Base-by-base conservation (phyloP, 2,329 filamentous ascomycete species). In the Daldinia eschscholtzii region DNA sequence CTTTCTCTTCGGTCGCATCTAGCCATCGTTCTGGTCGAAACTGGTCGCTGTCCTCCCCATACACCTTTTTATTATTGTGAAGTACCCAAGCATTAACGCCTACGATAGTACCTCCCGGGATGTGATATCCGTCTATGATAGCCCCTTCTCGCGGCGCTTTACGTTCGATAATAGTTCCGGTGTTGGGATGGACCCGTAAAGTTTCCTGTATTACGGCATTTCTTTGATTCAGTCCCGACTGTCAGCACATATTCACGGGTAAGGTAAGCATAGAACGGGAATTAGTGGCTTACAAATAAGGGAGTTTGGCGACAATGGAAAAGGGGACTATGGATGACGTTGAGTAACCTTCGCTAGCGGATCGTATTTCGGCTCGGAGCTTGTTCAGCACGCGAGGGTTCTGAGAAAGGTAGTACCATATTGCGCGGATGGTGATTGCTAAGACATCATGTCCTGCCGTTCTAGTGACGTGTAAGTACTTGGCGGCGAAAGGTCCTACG, bases 31-130 rank as follows among this genome's bases (percentile, higher is more conserved):
- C 65, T 2, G 59, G 65, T n/a, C 65, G 26, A 28, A 59, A 67
- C 3, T 44, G 28, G n/a, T 67, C 65, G 4, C 37, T 28, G 23
- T 67, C 65, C 7, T 63, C 44, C 0, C 65, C 65, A 42, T 35
- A 67, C 20, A 67, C 39, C 12, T 61, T 30, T 28, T 44, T 48
- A 30, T 67, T 48, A 20, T 44, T 18, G 55, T 64, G 60, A 13
- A 67, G 55, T 9, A 64, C 60, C 65, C 65, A 64, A 13, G 60
- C 60, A 13, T 67, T 67, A 7, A 67, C 55, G 6, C 65, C 65
- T 3, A 67, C 65, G 44, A 23, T 67, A 20, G 46, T 39, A 1
- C 58, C 58, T 2, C 41, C 58, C 6, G 53, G 59, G n/a, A 67
- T 48, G 26, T 59, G 52, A 30, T 64, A 63, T 7, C 60, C 65